Percentiles rank a stretch among this genome's conserved stretches.
Evolutionary conservation across 305 asterid genomes (phyloP).

Genomic region (Rubia peregrina): DNA sequence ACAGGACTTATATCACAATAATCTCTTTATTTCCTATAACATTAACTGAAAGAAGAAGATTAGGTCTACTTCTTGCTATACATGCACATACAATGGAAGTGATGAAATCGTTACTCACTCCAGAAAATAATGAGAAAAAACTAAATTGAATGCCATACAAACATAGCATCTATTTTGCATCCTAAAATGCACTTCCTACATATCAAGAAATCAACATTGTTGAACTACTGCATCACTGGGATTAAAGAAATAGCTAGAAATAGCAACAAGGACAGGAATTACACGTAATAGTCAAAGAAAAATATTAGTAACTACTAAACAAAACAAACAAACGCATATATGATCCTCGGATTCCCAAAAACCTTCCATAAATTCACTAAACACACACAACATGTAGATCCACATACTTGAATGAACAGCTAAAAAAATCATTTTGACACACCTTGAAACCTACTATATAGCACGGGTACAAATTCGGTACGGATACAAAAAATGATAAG

Average conservation of each 20-base stretch:
- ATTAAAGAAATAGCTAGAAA: background rate
- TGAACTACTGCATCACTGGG: slow-evolving; percentile 1
- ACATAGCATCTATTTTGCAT: background rate
- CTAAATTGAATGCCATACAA: background rate
- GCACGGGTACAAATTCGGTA: too few relatives aligned
- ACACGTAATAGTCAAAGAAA: too few relatives aligned
- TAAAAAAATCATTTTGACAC: too few relatives aligned
- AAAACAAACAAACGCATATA: too few relatives aligned
- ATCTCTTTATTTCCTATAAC: background rate
- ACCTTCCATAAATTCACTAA: too few relatives aligned
- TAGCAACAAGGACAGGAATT: too few relatives aligned
- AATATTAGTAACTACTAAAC: too few relatives aligned
- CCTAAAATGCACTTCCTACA: background rate
- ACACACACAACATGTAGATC: too few relatives aligned
- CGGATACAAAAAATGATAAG: too few relatives aligned
- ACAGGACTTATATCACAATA: background rate
- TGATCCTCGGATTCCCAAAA: too few relatives aligned
- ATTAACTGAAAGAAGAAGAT: background rate
- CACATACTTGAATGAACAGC: too few relatives aligned
- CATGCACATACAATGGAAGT: background rate
- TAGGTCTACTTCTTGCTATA: background rate
- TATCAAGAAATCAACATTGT: background rate
- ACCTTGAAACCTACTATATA: too few relatives aligned
- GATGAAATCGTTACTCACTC: background rate
- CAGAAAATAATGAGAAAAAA: background rate